phyloP scores from a whole-genome alignment of 805 yeast genomes.

The Candida dendrica region DNA sequence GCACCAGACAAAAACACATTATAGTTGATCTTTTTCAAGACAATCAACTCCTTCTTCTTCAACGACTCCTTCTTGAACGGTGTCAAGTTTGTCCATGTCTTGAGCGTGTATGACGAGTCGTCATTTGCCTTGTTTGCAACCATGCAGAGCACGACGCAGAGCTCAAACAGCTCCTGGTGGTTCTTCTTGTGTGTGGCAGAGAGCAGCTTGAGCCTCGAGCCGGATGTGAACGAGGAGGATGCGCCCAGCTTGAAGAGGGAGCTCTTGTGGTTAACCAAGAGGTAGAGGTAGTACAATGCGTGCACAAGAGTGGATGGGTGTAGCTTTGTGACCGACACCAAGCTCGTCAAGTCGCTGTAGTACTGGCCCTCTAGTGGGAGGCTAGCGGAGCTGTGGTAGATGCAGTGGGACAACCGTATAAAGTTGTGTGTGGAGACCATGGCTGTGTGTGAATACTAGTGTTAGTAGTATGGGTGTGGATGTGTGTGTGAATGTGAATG shows the following conservation, averaged over 20 bases:
- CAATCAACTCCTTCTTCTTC: slow-evolving; percentile 11
- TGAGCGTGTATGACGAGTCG: slow-evolving; percentile 43
- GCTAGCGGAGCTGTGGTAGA: not conserved
- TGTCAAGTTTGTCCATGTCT: slow-evolving; percentile 37
- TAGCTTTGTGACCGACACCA: slow-evolving; percentile 14
- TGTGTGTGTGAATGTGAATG: too few species aligned
- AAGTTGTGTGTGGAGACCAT: not conserved
- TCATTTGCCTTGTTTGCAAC: slow-evolving; percentile 38
- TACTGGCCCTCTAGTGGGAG: not conserved
- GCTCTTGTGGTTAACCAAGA: slow-evolving; percentile 10
- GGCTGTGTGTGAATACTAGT: too few species aligned
- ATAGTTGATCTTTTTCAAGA: slow-evolving; percentile 16
- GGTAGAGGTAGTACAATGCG: slow-evolving; percentile 12
- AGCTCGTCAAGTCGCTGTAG: slow-evolving; percentile 5
- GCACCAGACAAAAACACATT: slow-evolving; percentile 13
- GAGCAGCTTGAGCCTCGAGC: slow-evolving; percentile 9
- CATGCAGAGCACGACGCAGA: slow-evolving; percentile 25
- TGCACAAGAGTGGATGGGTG: slow-evolving; percentile 12
- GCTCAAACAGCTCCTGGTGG: slow-evolving; percentile 9
- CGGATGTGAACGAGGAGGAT: not conserved
- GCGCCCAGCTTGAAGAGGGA: slow-evolving; percentile 3
- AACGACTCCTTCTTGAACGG: slow-evolving; percentile 8
- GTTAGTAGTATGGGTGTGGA: too few species aligned
- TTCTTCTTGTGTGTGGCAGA: slow-evolving; percentile 3
- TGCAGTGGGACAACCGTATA: not conserved